These are phyloP conservation scores for Trichoderma brevicompactum DNA, from an alignment of 2,329 filamentous ascomycete species.

Conservation along the genomic window DNA sequence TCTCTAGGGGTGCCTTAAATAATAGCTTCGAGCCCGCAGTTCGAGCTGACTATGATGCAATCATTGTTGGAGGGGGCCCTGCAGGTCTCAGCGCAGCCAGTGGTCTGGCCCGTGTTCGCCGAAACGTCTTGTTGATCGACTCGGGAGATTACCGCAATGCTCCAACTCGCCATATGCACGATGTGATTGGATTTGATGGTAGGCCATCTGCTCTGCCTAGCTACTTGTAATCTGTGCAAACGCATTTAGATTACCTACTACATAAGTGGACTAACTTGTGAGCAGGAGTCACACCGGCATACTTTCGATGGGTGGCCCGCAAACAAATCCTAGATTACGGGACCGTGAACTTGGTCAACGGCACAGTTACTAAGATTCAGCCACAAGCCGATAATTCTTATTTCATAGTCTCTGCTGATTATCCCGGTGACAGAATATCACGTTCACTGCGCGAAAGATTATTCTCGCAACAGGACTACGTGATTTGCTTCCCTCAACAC, in stretches of 20 bases:
- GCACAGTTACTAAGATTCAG: slow-evolving; percentile 53
- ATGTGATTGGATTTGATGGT: slow-evolving; percentile 65
- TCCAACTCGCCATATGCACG: slow-evolving; percentile 62
- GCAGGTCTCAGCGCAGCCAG: slow-evolving; percentile 59
- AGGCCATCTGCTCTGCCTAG: slow-evolving; percentile 21
- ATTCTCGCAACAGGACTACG: slow-evolving; percentile 61
- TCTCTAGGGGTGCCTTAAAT: background rate
- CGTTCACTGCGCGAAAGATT: slow-evolving; percentile 56
- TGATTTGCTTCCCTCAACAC: slow-evolving; percentile 59
- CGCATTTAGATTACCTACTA: too few species aligned
- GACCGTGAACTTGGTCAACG: slow-evolving; percentile 55
- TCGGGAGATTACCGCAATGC: slow-evolving; percentile 62
- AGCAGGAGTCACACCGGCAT: slow-evolving; percentile 58
- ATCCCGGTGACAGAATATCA: slow-evolving; percentile 33
- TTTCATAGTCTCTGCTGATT: slow-evolving; percentile 49
- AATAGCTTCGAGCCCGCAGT: background rate
- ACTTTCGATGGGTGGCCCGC: slow-evolving; percentile 59
- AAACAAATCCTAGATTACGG: slow-evolving; percentile 56
- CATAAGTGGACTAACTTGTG: background rate
- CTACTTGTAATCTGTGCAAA: too few species aligned
- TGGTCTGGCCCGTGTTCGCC: slow-evolving; percentile 61
- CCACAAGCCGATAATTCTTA: slow-evolving; percentile 46
- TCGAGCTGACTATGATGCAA: slow-evolving; percentile 53
- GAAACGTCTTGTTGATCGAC: slow-evolving; percentile 61
- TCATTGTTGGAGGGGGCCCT: slow-evolving; percentile 63